These are phyloP conservation scores for Paramecium octaurelia DNA, from an alignment of 73 alveolate genomes.

Conservation along the genomic window DNA sequence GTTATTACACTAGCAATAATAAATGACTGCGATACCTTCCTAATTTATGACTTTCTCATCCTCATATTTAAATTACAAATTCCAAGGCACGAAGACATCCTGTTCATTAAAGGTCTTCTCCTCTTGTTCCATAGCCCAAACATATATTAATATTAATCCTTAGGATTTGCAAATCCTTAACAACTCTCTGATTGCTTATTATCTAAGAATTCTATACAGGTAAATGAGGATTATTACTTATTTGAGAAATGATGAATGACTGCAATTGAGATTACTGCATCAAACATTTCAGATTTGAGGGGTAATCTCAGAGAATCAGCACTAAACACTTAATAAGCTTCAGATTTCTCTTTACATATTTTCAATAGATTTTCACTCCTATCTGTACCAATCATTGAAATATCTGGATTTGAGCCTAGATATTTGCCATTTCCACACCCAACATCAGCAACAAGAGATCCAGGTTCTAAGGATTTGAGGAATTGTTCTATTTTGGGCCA, in stretches of 20 bases:
- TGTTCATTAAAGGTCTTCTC: constrained; percentile 91
- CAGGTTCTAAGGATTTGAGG: constrained; percentile 86
- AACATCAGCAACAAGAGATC: constrained; percentile 92
- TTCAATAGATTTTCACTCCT: constrained; percentile 87
- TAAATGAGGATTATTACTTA: neutral
- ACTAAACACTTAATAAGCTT: constrained; percentile 74
- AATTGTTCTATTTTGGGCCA: constrained; percentile 96
- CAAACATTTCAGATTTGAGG: constrained; percentile 78
- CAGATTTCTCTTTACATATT: constrained; percentile 84
- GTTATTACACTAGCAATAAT: constrained; percentile 34
- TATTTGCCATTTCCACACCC: constrained; percentile 99
- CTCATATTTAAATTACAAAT: constrained; percentile 89
- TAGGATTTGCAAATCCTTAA: constrained; percentile 78
- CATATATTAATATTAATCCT: constrained; percentile 88
- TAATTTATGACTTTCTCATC: constrained; percentile 71
- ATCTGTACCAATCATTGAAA: constrained; percentile 91
- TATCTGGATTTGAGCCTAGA: constrained; percentile 75
- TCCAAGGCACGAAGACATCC: constrained; percentile 99
- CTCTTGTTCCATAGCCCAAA: constrained; percentile 97
- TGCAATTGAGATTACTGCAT: constrained; percentile 96
- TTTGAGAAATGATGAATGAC: constrained; percentile 98
- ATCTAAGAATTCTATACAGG: constrained; percentile 74
- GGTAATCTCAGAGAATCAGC: constrained; percentile 95
- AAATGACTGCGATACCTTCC: constrained; percentile 56
- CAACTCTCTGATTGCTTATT: constrained; percentile 88